A percentile compares a stretch with the other conserved stretches of the same genome.
These are phyloP conservation scores for Rhizomucor pusillus DNA, from an alignment of 371 early-diverging fungal genomes.

Conservation along the genomic window DNA sequence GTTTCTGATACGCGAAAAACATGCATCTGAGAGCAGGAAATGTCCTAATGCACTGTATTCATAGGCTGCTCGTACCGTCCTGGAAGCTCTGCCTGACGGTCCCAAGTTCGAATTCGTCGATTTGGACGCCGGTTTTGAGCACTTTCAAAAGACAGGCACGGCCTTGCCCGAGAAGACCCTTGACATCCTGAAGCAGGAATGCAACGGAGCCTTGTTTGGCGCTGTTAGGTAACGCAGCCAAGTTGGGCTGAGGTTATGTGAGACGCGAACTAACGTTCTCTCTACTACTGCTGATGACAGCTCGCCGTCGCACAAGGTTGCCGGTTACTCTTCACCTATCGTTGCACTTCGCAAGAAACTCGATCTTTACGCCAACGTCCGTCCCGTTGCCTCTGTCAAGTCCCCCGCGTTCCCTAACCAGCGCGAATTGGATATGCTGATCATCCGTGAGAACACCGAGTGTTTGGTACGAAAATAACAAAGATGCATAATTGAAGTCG, in stretches of 20 bases:
- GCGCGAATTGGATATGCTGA: slow-evolving; percentile 87
- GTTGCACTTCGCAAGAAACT: slow-evolving; percentile 90
- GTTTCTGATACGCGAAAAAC: too few relatives aligned
- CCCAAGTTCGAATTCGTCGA: slow-evolving; percentile 74
- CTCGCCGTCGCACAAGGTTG: slow-evolving; percentile 95
- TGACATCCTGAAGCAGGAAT: slow-evolving; percentile 69
- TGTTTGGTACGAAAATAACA: too few relatives aligned
- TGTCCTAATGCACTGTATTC: not conserved
- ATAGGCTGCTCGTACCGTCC: slow-evolving; percentile 86
- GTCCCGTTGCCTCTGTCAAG: slow-evolving; percentile 79
- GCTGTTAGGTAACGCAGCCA: slow-evolving; percentile 76
- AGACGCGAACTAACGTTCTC: too few relatives aligned
- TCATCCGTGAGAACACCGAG: slow-evolving; percentile 96
- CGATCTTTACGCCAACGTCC: slow-evolving; percentile 93
- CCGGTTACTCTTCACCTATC: slow-evolving; percentile 95
- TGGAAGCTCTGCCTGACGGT: slow-evolving; percentile 67
- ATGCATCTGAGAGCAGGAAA: too few relatives aligned
- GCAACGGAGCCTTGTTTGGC: slow-evolving; percentile 95
- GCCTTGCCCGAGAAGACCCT: slow-evolving; percentile 89
- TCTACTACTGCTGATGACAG: slow-evolving; percentile 41
- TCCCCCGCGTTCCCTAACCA: slow-evolving; percentile 58
- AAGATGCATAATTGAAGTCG: slow-evolving; percentile 9
- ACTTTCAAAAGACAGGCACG: slow-evolving; percentile 87
- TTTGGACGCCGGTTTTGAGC: slow-evolving; percentile 92
- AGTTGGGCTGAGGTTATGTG: too few relatives aligned